Evolutionary conservation across 2,329 filamentous ascomycete genomes (phyloP).

Genomic region (Ascochyta koolunga): DNA sequence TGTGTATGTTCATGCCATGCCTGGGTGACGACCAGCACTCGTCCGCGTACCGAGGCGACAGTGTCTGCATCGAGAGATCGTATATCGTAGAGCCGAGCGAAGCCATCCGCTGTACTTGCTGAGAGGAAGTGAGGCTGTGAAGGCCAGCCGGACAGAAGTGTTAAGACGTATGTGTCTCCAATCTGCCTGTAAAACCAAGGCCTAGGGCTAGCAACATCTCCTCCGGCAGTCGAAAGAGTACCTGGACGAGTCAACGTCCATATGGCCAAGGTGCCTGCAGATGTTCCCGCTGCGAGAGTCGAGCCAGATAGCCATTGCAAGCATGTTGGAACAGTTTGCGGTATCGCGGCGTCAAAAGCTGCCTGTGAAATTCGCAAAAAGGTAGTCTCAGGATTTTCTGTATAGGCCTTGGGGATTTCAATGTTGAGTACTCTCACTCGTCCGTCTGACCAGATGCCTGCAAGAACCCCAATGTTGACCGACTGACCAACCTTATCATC

Average conservation of each 20-base stretch:
- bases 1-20: conserved; percentile 63
- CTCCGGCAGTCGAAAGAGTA: conserved; percentile 17
- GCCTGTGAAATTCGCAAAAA: conserved; percentile 54
- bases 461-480: conserved; percentile 58
- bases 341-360: conserved; percentile 58
- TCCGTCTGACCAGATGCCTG: conserved; percentile 65
- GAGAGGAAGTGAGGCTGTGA: conserved; percentile 59
- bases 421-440: conserved; percentile 61
- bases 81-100: conserved; percentile 61
- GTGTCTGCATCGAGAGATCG: conserved; percentile 54
- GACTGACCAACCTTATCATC: conserved; percentile 27
- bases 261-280: conserved; percentile 62
- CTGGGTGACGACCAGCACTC: conserved; percentile 56
- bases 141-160: conserved; percentile 59
- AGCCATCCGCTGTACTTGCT: conserved; percentile 61
- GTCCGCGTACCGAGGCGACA: conserved; percentile 54
- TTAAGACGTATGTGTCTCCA: conserved; percentile 56
- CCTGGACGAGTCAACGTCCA: conserved; percentile 56
- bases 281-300: conserved; percentile 61
- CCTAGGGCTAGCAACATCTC: conserved; percentile 22
- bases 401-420: conserved; percentile 18
- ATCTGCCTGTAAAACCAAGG: conserved; percentile 54
- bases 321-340: conserved; percentile 61
- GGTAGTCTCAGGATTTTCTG: conserved; percentile 11
- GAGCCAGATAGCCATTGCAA: conserved; percentile 63